phyloP scores from a whole-genome alignment of 2,329 filamentous ascomycete genomes.

The Diaporthe aspalathi region DNA sequence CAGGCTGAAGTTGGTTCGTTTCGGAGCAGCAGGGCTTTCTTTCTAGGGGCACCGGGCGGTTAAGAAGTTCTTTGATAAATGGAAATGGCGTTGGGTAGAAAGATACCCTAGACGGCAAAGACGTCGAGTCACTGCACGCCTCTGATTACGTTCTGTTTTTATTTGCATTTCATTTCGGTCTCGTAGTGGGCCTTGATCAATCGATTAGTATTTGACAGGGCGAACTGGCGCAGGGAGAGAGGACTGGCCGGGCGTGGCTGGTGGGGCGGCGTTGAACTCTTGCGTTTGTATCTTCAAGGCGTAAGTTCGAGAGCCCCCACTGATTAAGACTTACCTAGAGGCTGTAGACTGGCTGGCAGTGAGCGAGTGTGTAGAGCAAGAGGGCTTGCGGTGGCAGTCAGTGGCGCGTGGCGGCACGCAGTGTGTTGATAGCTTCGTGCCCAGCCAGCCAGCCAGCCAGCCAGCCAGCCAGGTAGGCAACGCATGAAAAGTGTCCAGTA shows the following conservation, averaged over 20 bases:
- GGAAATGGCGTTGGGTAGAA: conserved; percentile 32
- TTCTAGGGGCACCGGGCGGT: background rate
- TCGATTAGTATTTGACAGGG: background rate
- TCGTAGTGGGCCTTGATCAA: background rate
- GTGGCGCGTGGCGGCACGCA: background rate
- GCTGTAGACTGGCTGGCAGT: background rate
- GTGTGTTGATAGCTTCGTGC: background rate
- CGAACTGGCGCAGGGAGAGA: background rate
- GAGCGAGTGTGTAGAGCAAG: background rate
- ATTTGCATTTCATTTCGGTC: background rate
- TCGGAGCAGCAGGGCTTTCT: background rate
- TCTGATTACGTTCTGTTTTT: background rate
- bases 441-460: no score
- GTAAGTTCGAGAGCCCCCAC: background rate
- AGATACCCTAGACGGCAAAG: conserved; percentile 34
- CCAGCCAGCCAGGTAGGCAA: background rate
- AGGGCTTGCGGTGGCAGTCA: no score
- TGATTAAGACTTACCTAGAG: background rate
- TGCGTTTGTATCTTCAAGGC: background rate
- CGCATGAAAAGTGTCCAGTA: background rate
- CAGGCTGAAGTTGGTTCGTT: background rate
- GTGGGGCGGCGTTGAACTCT: background rate
- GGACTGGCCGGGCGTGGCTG: background rate
- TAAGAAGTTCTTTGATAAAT: background rate
- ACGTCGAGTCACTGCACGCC: conserved; percentile 23